A percentile compares a stretch with the other conserved stretches of the same genome.
phyloP scores from a whole-genome alignment of 2,329 filamentous ascomycete species.

The Calonectria crousiana region DNA sequence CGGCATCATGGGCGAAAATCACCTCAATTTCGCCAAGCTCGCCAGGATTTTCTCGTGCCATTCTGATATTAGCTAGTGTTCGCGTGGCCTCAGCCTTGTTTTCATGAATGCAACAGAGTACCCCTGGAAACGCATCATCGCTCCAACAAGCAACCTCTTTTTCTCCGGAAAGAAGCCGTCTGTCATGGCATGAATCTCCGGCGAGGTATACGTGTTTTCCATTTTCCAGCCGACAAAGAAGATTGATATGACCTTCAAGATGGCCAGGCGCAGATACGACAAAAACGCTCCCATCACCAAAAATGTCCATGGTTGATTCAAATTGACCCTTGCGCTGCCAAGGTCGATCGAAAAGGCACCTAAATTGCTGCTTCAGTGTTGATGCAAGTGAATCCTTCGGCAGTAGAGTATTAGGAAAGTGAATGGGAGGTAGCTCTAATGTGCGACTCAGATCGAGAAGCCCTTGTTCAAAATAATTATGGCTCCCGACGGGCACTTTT shows the following conservation, averaged over 20 bases:
- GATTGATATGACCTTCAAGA: conserved; percentile 25
- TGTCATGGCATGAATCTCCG: conserved; percentile 24
- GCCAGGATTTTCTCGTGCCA: not conserved
- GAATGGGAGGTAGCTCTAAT: not conserved
- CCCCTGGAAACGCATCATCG: not conserved
- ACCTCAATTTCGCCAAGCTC: conserved; percentile 15
- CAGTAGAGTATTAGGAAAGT: not conserved
- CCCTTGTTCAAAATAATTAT: conserved; percentile 20
- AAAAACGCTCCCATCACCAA: conserved; percentile 22
- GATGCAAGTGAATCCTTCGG: not conserved
- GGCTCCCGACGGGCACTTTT: not conserved
- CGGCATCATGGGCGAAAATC: conserved; percentile 27
- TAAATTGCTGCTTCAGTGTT: not conserved
- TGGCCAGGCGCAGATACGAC: conserved; percentile 21
- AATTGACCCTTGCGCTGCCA: conserved; percentile 17
- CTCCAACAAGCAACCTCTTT: conserved; percentile 24
- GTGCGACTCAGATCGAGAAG: conserved; percentile 12
- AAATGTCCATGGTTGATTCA: conserved; percentile 16
- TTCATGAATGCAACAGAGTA: conserved; percentile 22
- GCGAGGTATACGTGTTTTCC: conserved; percentile 22
- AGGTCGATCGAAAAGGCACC: not conserved
- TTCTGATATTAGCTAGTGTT: conserved; percentile 11
- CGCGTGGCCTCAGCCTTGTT: conserved; percentile 6
- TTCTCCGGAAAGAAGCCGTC: conserved; percentile 15
- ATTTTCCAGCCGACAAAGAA: conserved; percentile 14